Percentiles rank a stretch among this genome's conserved stretches.
phyloP scores from a whole-genome alignment of 305 asterid genomes.

The Fraxinus albicans region DNA sequence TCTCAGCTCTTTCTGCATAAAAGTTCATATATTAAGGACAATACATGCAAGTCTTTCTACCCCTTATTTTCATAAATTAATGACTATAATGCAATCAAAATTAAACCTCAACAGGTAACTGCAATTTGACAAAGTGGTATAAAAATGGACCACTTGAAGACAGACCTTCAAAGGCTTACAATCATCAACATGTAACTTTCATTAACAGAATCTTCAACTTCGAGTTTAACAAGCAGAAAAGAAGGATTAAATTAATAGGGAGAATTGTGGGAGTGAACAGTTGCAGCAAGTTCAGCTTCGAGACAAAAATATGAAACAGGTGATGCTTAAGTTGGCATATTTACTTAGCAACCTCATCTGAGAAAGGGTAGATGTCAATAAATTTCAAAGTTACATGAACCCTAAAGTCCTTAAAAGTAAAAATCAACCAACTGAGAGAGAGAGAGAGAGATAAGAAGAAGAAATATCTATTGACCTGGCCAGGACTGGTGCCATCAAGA shows the following conservation, averaged over 20 bases:
- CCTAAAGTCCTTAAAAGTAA: background rate
- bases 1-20: background rate
- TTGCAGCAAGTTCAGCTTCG: background rate
- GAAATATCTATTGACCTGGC: slow-evolving; percentile 45
- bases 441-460: background rate
- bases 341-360: background rate
- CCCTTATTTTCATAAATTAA: background rate
- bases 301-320: background rate
- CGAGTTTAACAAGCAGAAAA: background rate
- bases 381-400: background rate
- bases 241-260: background rate
- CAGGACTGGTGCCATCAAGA: slow-evolving; percentile 70
- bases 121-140: background rate
- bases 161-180: background rate
- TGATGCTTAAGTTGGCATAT: background rate
- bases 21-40: background rate
- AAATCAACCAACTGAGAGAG: background rate
- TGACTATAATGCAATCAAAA: background rate
- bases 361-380: background rate
- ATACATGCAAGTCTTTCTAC: background rate
- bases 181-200: background rate
- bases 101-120: background rate
- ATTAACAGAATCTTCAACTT: background rate
- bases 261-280: background rate
- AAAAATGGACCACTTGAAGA: background rate